Evolutionary conservation across 352 stramenopile species (phyloP), one percentile per base, ranked within the genome.

Genomic region (Thalassiosira sp.): DNA sequence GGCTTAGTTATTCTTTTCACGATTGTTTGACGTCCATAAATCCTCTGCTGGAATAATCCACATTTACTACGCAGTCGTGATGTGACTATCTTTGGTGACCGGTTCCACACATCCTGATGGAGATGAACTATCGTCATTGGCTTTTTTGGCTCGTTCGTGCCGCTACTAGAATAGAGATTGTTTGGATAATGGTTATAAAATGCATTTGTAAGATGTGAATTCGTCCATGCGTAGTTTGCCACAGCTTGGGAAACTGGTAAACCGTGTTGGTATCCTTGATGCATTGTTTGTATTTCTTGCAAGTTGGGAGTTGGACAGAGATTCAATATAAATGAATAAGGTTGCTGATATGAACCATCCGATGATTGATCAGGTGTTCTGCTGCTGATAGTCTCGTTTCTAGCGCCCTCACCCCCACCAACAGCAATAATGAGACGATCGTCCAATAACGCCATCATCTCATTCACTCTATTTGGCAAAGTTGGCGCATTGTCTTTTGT

Each of bases 21-120:
- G 5, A 18, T 27, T 28, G 82, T 90, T 70, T 90, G 75, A 5
- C 86, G 72, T 20, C 82, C 86, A 66, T 73, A 91, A 33, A 88
- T 74, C 11, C 83, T 58, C 60, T 22, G 11, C 7, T 59, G 25
- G 11, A 59, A 54, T 5, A 61, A 25, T 24, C 68, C 67, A 28
- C 53, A 62, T 40, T 81, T 76, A 25, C 40, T 57, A 2, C 64
- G 43, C 22, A 91, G 51, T 20, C 86, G 73, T 61, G 68, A 71
- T 66, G 78, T 8, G 2, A 89, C 78, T 31, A 91, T 89, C 2
- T 63, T 13, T 15, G 56, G 53, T 66, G 79, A 80, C 42, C 54
- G 37, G 22, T 80, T 58, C 86, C 86, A 91, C 11, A 86, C 70
- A 66, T 91, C 86, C 81, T 90, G 67, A 77, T 90, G 83, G 18